Percentiles rank a stretch among this genome's conserved stretches.
Evolutionary conservation across 192 early-diverging fungal genomes (phyloP).

Genomic region (Chytriomyces sp.): DNA sequence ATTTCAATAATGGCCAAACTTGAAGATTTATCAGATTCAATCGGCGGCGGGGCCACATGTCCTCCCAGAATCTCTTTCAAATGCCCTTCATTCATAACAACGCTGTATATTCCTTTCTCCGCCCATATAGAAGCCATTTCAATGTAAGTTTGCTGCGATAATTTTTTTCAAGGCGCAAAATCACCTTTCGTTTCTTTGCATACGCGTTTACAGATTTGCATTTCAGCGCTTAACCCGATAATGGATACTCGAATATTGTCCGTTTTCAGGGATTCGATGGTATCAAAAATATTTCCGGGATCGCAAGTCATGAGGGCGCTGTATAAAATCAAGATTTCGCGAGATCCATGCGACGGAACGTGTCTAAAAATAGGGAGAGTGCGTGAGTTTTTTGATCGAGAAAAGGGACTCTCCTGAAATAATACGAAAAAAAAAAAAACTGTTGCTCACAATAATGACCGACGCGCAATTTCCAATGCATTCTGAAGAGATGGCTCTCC

Average conservation of each 20-base stretch:
- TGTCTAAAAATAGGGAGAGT: conserved; percentile 61
- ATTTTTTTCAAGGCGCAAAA: conserved; percentile 16
- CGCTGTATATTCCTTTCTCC: conserved; percentile 76
- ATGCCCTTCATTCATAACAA: conserved; percentile 82
- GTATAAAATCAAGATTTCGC: conserved; percentile 86
- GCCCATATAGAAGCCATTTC: conserved; percentile 49
- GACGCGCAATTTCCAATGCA: conserved; percentile 81
- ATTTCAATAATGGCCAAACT: conserved; percentile 81
- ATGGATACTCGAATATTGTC: conserved; percentile 84
- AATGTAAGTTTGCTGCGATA: conserved; percentile 36
- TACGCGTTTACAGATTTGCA: conserved; percentile 78
- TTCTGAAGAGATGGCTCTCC: conserved; percentile 95
- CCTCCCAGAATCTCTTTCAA: conserved; percentile 85
- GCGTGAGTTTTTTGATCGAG: no score
- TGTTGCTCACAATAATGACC: conserved; percentile 56
- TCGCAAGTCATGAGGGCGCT: conserved; percentile 92
- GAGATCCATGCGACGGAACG: conserved; percentile 86
- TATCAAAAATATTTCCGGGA: conserved; percentile 88
- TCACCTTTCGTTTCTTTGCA: conserved; percentile 77
- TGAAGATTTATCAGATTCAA: conserved; percentile 60
- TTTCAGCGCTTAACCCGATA: conserved; percentile 89
- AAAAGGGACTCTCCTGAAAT: neutral
- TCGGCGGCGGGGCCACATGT: conserved; percentile 84
- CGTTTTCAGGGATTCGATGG: conserved; percentile 67
- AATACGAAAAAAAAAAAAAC: neutral